Percentiles rank a stretch among this genome's conserved stretches.
These are phyloP conservation scores for Allodekkera sacchari DNA, from an alignment of 805 yeast genomes.

Conservation along the genomic window DNA sequence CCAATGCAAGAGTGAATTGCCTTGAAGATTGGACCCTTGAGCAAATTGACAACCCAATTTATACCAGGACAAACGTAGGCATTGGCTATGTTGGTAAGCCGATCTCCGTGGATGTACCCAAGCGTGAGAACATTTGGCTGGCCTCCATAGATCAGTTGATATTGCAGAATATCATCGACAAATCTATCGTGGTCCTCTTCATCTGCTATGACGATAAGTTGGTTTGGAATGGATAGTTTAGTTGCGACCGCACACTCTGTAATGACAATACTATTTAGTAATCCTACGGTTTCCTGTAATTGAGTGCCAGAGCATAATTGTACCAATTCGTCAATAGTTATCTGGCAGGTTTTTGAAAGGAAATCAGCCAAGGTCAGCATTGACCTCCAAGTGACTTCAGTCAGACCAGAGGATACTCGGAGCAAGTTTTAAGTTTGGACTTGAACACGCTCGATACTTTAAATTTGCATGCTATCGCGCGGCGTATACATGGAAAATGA, in stretches of 20 bases:
- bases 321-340: too few relatives aligned
- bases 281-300: too few relatives aligned
- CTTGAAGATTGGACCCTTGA: slow-evolving; percentile 41
- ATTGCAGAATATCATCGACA: slow-evolving; percentile 32
- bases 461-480: not conserved
- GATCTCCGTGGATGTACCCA: slow-evolving; percentile 34
- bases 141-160: slow-evolving; percentile 22
- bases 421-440: not conserved
- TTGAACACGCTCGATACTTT: not conserved
- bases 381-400: too few relatives aligned
- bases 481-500: not conserved
- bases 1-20: slow-evolving; percentile 33
- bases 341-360: too few relatives aligned
- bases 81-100: slow-evolving; percentile 6
- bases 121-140: slow-evolving; percentile 29
- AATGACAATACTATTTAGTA: not conserved
- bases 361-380: too few relatives aligned
- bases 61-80: slow-evolving; percentile 24
- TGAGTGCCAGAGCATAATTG: too few relatives aligned
- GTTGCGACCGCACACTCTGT: not conserved
- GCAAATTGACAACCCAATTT: slow-evolving; percentile 29
- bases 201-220: slow-evolving; percentile 5
- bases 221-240: slow-evolving; percentile 4
- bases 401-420: not conserved
- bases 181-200: slow-evolving; percentile 23